Evolutionary conservation across 2,329 filamentous ascomycete species (phyloP).

Genomic region (Fusarium devonianum): DNA sequence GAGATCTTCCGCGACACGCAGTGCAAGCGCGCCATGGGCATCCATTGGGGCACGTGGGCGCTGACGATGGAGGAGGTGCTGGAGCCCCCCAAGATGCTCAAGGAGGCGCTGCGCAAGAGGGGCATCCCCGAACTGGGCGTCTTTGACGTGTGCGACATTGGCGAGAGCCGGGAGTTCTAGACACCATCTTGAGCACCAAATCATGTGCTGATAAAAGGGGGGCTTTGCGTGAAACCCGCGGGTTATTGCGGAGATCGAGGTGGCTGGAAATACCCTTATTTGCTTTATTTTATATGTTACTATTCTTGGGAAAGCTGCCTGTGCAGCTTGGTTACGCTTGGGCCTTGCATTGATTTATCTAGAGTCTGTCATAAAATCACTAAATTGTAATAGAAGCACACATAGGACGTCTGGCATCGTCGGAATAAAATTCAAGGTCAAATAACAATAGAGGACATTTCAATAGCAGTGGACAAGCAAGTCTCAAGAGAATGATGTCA

Average conservation of each 20-base stretch:
- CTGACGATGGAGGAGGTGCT: conserved; percentile 84
- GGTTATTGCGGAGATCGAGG: neutral
- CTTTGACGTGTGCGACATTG: conserved; percentile 85
- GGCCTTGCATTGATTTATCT: conserved; percentile 5
- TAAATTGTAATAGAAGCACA: conserved; percentile 13
- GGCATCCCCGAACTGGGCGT: conserved; percentile 73
- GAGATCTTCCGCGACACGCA: conserved; percentile 87
- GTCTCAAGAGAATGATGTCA: conserved; percentile 21
- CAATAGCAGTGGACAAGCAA: neutral
- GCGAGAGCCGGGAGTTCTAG: conserved; percentile 79
- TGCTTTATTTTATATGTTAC: conserved; percentile 10
- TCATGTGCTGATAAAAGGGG: neutral
- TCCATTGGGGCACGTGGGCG: conserved; percentile 94
- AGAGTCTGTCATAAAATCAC: neutral
- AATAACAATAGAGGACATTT: too few relatives aligned
- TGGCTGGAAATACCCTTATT: conserved; percentile 26
- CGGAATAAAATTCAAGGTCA: too few relatives aligned
- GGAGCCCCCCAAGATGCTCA: conserved; percentile 79
- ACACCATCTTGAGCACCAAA: neutral
- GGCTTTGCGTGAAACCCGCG: too few relatives aligned
- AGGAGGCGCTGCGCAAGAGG: conserved; percentile 72
- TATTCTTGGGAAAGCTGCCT: conserved; percentile 1
- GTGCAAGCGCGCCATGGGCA: conserved; percentile 80
- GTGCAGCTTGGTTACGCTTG: neutral
- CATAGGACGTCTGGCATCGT: neutral